Evolutionary conservation across 805 yeast genomes (phyloP), one percentile per base, ranked within the genome.

Genomic region (Maudiozyma pseudohumilis): DNA sequence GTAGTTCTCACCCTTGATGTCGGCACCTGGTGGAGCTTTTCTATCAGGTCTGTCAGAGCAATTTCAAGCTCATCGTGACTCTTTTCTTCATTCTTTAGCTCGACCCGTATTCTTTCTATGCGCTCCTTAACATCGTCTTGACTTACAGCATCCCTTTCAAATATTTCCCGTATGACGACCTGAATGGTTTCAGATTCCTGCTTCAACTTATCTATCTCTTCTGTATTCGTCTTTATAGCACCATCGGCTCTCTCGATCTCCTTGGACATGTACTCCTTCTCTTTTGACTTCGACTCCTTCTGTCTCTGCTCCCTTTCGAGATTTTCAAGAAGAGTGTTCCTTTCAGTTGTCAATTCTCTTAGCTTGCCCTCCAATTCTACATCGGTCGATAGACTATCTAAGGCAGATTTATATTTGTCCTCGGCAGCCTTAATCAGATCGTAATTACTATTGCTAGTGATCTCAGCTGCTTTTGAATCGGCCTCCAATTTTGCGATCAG

Each of bases 221-320:
- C 32, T 1, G 60, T 51, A 0, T 77, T 68, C 13, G 73, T 80
- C 10, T 45, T 44, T 0, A 70, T 65, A 0, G 86, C 69, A 7
- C 56, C 59, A 9, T 55, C 47, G 0, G 86, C 80, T 36, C 75
- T 70, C 15, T 57, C 59, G 22, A 74, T 68, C 52, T 83, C 89
- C 22, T 63, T 65, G 7, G 56, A 49, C 75, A 78, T 80, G 56
- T 82, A 87, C 35, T 64, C 72, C 32, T 66, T 70, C 48, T 86
- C 95, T 25, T 73, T 74, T 2, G 56, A 55, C 30, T 68, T 66
- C 5, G 77, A 65, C 19, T 67, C 68, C 2, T 70, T 49, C 43
- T 67, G 68, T 11, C 62, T 57, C n/a, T 68, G 57, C 32, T 68
- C 56, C 21, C 58, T 65, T 23, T 61, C 58, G 3, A 79, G 59